Evolutionary conservation across 2,329 filamentous ascomycete species (phyloP).

Genomic region (Phialocephala sp.): DNA sequence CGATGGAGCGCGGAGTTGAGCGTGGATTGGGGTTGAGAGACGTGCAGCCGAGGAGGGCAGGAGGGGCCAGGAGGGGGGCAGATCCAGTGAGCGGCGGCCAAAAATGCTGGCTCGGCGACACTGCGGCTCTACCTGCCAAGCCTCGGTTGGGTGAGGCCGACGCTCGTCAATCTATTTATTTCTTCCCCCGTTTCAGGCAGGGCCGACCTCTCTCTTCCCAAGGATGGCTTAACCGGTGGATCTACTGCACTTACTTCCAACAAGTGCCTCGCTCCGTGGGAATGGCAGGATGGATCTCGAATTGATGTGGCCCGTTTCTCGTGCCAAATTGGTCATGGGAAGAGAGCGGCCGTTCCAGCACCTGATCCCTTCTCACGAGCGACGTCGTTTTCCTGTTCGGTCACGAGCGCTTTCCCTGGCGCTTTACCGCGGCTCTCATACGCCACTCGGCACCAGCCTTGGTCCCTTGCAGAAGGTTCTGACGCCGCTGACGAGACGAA

Average conservation of each 20-base stretch:
- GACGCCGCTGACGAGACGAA: neutral
- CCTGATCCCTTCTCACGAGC: neutral
- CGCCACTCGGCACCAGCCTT: too few relatives aligned
- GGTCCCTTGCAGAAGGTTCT: neutral
- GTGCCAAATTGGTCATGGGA: neutral
- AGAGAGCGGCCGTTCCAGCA: neutral
- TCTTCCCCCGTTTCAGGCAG: neutral
- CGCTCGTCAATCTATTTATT: neutral
- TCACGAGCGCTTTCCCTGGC: neutral
- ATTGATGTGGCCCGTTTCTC: neutral
- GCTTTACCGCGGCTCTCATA: neutral
- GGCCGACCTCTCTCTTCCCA: neutral
- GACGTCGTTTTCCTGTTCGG: neutral
- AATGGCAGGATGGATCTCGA: too few relatives aligned
- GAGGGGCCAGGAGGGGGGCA: neutral
- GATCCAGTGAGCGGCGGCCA: neutral
- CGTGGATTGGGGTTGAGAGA: neutral
- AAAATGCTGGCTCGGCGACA: slow-evolving; percentile 5
- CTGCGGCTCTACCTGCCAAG: slow-evolving; percentile 12
- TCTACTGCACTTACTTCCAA: too few relatives aligned
- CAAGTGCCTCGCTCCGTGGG: too few relatives aligned
- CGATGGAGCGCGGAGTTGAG: neutral
- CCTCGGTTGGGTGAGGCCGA: neutral
- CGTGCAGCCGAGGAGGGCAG: neutral
- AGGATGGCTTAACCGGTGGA: neutral